Evolutionary conservation across 192 early-diverging fungal genomes (phyloP).

Genomic region (Coemansia interrupta): DNA sequence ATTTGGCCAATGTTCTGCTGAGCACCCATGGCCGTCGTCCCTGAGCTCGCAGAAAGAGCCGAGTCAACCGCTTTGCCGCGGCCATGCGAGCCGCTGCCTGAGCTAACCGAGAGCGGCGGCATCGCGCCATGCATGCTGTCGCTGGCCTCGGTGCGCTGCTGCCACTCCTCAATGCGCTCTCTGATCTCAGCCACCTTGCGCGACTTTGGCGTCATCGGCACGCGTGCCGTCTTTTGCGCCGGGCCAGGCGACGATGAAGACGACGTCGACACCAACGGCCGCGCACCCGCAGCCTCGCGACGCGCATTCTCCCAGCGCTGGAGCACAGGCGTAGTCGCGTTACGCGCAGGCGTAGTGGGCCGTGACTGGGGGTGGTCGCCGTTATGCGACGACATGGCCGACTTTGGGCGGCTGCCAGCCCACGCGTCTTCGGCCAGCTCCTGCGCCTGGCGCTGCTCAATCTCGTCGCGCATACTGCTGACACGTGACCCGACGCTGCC

Average conservation of each 20-base stretch:
- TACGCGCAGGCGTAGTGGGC: background rate
- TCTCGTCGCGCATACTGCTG: slow-evolving; percentile 46
- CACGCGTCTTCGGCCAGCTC: slow-evolving; percentile 1
- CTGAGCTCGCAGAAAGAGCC: slow-evolving; percentile 2
- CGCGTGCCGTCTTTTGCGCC: background rate
- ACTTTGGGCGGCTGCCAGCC: background rate
- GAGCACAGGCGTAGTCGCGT: slow-evolving; percentile 4
- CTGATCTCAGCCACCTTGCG: slow-evolving; percentile 42
- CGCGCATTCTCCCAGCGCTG: slow-evolving; percentile 16
- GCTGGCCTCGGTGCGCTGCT: slow-evolving; percentile 29
- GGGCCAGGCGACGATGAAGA: background rate
- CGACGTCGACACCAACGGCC: background rate
- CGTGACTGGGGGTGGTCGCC: background rate
- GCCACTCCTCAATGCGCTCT: slow-evolving; percentile 51
- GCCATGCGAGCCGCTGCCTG: slow-evolving; percentile 5
- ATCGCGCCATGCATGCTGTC: slow-evolving; percentile 2
- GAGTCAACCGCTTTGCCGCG: background rate
- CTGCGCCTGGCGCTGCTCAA: slow-evolving; percentile 28
- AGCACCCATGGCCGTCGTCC: slow-evolving; percentile 18
- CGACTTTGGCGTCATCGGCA: slow-evolving; percentile 29
- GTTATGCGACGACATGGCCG: slow-evolving; percentile 2
- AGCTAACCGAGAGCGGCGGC: background rate
- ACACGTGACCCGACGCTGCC: slow-evolving; percentile 43
- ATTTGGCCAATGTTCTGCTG: slow-evolving; percentile 43
- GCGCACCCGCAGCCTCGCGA: slow-evolving; percentile 13